phyloP scores from a whole-genome alignment of 2,329 filamentous ascomycete species.

The Fusarium falciforme region DNA sequence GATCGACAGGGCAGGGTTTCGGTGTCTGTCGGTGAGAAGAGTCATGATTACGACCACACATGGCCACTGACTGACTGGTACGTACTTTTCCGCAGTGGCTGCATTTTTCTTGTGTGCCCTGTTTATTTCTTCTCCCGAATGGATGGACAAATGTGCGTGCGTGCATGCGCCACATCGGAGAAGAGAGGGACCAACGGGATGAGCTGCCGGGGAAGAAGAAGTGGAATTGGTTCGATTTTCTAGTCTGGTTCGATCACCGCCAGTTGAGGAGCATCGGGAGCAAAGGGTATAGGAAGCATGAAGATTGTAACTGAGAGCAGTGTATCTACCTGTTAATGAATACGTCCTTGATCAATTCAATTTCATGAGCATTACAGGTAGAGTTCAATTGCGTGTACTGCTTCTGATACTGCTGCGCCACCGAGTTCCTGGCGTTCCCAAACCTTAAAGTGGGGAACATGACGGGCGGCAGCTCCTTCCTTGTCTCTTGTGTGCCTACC shows the following conservation, averaged over 20 bases:
- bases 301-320: not conserved
- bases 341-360: not conserved
- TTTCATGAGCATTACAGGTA: not conserved
- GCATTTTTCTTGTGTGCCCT: not conserved
- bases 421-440: not conserved
- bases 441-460: not conserved
- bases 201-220: not conserved
- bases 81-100: not conserved
- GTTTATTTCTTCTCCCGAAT: not conserved
- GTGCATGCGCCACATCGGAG: not conserved
- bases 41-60: constrained; percentile 6
- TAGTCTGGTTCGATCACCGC: constrained; percentile 27
- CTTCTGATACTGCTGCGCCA: constrained; percentile 19
- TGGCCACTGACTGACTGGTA: not conserved
- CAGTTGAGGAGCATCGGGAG: constrained; percentile 2
- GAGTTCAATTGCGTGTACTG: not conserved
- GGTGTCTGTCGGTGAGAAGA: constrained; percentile 33
- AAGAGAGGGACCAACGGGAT: not conserved
- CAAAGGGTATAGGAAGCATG: not conserved
- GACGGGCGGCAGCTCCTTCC: not conserved
- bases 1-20: constrained; percentile 2
- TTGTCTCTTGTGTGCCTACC: constrained; percentile 8
- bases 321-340: not conserved
- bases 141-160: not conserved
- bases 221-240: not conserved